These are phyloP conservation scores for Aspergillus tamarii DNA, from an alignment of 2,329 filamentous ascomycete species.

Conservation along the genomic window DNA sequence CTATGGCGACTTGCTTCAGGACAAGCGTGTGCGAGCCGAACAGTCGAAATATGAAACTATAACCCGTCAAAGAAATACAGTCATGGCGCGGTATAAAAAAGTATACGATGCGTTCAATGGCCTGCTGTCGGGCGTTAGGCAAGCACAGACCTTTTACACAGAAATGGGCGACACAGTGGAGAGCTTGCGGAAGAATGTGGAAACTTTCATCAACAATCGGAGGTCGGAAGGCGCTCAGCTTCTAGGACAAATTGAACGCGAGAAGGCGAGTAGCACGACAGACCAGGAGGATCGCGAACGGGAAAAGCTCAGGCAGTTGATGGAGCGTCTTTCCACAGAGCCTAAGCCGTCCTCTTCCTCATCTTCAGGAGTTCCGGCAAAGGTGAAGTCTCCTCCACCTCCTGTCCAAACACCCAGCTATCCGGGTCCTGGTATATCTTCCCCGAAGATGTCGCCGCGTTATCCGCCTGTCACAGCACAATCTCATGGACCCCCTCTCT, in stretches of 20 bases:
- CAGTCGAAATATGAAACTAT: conserved; percentile 94
- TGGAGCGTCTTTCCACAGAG: conserved; percentile 94
- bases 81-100: conserved; percentile 85
- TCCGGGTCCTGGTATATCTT: conserved; percentile 41
- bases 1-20: conserved; percentile 86
- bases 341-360: conserved; percentile 38
- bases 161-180: conserved; percentile 96
- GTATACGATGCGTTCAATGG: conserved; percentile 93
- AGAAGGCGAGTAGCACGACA: conserved; percentile 64
- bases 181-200: conserved; percentile 91
- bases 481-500: conserved; percentile 32
- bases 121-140: conserved; percentile 79
- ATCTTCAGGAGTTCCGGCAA: conserved; percentile 50
- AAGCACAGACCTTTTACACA: conserved; percentile 89
- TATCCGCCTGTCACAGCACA: conserved; percentile 35
- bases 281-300: conserved; percentile 77
- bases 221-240: conserved; percentile 88
- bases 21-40: conserved; percentile 89
- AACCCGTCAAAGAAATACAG: conserved; percentile 77
- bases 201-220: conserved; percentile 94
- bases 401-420: conserved; percentile 37
- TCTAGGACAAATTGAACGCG: conserved; percentile 82
- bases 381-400: conserved; percentile 45
- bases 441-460: conserved; percentile 42
- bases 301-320: conserved; percentile 81